Evolutionary conservation across 768 basidiomycete genomes (phyloP), one percentile per base, ranked within the genome.

Genomic region (Suillus subluteus): DNA sequence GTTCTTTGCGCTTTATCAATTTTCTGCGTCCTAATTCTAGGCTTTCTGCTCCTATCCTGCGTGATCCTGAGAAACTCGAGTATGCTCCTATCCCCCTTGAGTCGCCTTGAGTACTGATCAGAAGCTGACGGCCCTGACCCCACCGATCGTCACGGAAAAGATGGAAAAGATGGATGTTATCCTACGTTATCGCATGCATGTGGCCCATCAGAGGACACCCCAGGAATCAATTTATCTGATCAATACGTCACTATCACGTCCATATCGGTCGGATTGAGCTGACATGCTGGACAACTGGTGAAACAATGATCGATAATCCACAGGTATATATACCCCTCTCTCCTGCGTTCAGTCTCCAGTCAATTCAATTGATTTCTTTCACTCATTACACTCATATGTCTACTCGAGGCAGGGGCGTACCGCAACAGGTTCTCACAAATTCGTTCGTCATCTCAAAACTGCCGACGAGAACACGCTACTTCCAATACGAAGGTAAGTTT

Each of bases 401-500:
- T 35, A 23, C 52, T 46, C 58, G 62, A 13, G n/a, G 62, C 12
- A 61, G 4, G 12, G 59, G 59, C 1, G 43, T 46, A 21, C 63
- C 68, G 1, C 69, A 66, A 7, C 68, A 69, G n/a, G 80, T 80
- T 4, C 16, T 62, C 0, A 80, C 80, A 0, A 80, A 80, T 38
- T 78, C 76, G 0, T 81, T 75, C 65, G 73, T 73, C 59, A 71
- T 81, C 23, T 71, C 68, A 0, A 66, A 69, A 0, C 68, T 79
- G 15, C 79, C 79, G 1, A 3, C 0, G 65, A 35, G 7, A 30
- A 62, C 41, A 0, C 74, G 68, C 6, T 78, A 79, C 2, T 69
- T 69, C 52, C 79, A 80, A 15, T 80, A 78, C 44, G 77, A 78
- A 35, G 77, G 77, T 80, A 72, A 67, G 38, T 43, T 55, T 6